These are phyloP conservation scores for Metschnikowia matae DNA, from an alignment of 805 yeast genomes.

Conservation along the genomic window DNA sequence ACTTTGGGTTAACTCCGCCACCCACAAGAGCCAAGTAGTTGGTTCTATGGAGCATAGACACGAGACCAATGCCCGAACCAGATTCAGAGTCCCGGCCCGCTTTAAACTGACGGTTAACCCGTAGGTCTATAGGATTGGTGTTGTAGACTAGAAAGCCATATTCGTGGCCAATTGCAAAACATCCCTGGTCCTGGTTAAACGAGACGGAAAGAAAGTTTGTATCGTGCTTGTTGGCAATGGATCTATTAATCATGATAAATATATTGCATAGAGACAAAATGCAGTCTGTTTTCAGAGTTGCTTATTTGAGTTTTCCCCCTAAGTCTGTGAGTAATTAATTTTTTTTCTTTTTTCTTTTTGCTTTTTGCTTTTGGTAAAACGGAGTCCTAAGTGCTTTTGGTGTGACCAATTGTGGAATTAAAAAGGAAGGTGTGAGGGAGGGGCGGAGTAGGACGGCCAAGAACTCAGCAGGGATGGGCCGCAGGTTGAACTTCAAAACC, in stretches of 20 bases:
- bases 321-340: not conserved
- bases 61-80: slow-evolving; percentile 64
- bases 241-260: not conserved
- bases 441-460: not conserved
- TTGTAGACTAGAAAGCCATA: slow-evolving; percentile 81
- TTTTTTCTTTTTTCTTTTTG: not conserved
- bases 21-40: slow-evolving; percentile 89
- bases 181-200: slow-evolving; percentile 87
- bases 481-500: not conserved
- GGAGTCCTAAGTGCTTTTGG: not conserved
- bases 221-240: not conserved
- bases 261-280: not conserved
- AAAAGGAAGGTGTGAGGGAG: not conserved
- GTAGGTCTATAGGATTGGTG: slow-evolving; percentile 77
- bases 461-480: not conserved
- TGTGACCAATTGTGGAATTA: not conserved
- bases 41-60: slow-evolving; percentile 83
- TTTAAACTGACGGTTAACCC: slow-evolving; percentile 57
- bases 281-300: no score
- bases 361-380: not conserved
- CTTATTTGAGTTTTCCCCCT: not conserved
- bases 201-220: slow-evolving; percentile 50
- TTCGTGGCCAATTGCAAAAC: slow-evolving; percentile 81
- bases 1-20: slow-evolving; percentile 78
- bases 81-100: slow-evolving; percentile 7